Evolutionary conservation across 75 land plant species (phyloP).

Genomic region (Sequoia sempervirens): DNA sequence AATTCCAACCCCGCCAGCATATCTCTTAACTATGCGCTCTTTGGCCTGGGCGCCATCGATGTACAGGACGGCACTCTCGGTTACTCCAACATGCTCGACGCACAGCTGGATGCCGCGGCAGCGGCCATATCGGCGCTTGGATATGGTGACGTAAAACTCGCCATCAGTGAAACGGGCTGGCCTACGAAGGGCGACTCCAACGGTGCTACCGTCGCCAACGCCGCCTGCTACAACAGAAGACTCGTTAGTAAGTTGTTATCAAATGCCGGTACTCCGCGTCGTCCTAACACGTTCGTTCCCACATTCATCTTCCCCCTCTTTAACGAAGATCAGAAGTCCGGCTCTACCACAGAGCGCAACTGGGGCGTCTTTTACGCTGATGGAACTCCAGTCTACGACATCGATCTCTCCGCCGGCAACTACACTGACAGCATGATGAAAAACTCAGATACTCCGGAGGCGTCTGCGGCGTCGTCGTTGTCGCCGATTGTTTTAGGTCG

Average conservation of each 20-base stretch:
- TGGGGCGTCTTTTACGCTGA: slow-evolving; percentile 71
- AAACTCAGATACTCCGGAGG: too few species aligned
- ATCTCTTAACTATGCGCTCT: slow-evolving; percentile 49
- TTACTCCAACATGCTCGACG: too few species aligned
- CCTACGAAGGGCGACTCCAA: slow-evolving; percentile 18
- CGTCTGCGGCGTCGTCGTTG: too few species aligned
- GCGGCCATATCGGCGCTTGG: slow-evolving; percentile 12
- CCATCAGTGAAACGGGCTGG: slow-evolving; percentile 31
- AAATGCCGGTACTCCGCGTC: slow-evolving; percentile 53
- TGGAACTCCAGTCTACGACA: slow-evolving; percentile 57
- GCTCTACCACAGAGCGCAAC: slow-evolving; percentile 53
- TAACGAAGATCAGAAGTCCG: slow-evolving; percentile 65
- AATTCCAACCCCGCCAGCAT: slow-evolving; percentile 17
- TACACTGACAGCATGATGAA: not conserved
- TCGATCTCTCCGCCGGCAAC: slow-evolving; percentile 30
- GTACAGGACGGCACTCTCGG: too few species aligned
- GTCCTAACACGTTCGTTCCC: slow-evolving; percentile 54
- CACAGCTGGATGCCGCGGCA: too few species aligned
- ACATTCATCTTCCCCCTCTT: slow-evolving; percentile 66
- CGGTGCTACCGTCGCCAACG: not conserved
- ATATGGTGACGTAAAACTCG: not conserved
- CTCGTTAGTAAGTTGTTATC: slow-evolving; percentile 51
- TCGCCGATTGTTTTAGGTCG: too few species aligned
- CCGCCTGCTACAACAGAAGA: slow-evolving; percentile 47
- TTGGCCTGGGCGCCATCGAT: slow-evolving; percentile 1